A percentile compares a stretch with the other conserved stretches of the same genome.
Conservation (phyloP, 768 basidiomycete species). For the Trametes gibbosa region DNA sequence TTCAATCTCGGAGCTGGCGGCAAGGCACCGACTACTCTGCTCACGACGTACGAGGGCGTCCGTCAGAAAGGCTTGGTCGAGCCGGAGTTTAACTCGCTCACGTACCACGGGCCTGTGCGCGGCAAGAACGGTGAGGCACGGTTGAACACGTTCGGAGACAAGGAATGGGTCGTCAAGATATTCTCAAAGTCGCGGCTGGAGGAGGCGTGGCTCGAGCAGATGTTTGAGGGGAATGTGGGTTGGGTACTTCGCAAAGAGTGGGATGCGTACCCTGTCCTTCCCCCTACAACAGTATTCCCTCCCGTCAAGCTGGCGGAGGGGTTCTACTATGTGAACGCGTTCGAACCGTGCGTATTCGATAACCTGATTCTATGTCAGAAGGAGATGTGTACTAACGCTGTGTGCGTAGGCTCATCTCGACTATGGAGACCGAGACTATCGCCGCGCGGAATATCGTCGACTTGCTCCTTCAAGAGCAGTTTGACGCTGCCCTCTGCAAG, state of each 20-base stretch:
- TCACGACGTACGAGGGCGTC: constrained; percentile 70
- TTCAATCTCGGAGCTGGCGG: constrained; percentile 53
- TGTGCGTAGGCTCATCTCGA: constrained; percentile 54
- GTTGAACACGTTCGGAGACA: constrained; percentile 35
- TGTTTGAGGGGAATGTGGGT: constrained; percentile 65
- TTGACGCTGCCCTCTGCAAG: constrained; percentile 61
- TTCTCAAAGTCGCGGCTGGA: constrained; percentile 67
- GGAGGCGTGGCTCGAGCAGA: constrained; percentile 64
- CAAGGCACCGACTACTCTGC: constrained; percentile 56
- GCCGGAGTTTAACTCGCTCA: constrained; percentile 85
- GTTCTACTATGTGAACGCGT: constrained; percentile 88
- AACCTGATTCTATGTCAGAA: too few relatives aligned
- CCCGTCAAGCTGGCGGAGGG: constrained; percentile 75
- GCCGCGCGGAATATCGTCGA: constrained; percentile 83
- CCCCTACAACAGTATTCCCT: constrained; percentile 65
- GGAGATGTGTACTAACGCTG: not conserved
- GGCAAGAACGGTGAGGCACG: constrained; percentile 33
- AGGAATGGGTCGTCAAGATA: constrained; percentile 80
- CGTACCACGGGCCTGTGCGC: constrained; percentile 65
- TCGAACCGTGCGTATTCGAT: constrained; percentile 74
- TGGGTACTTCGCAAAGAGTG: constrained; percentile 90
- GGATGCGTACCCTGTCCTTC: constrained; percentile 76
- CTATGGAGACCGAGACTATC: constrained; percentile 93
- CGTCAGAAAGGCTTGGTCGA: constrained; percentile 38
- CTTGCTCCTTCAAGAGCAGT: constrained; percentile 70